Base-by-base conservation (phyloP, 2,329 filamentous ascomycete species). In the Macrophomina pseudophaseolina region DNA sequence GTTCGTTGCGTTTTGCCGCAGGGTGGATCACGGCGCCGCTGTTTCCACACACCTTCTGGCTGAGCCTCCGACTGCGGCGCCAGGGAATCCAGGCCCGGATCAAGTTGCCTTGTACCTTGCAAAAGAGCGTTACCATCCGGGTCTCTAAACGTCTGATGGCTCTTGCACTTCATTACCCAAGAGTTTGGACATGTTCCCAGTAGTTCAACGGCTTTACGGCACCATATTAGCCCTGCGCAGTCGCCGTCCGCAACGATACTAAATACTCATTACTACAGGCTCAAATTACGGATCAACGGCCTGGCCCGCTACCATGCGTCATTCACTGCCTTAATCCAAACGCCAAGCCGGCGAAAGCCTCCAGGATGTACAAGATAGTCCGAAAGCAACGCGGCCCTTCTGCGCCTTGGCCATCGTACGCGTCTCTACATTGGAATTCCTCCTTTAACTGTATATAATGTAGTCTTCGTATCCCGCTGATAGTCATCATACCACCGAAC, bases 361-460 rank as follows among this genome's bases (percentile, higher is more conserved):
- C 16, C 46, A 46, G 54, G 54, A 23, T 23, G 40, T 18, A n/a
- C 40, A n/a, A 32, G 28, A 46, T 33, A 46, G 40, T 11, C 46
- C 12, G 38, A 44, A 38, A 42, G 54, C 54, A 59, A 33, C 58
- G 58, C 58, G 58, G 58, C 58, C 58, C 12, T 35, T 35, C 58
- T 49, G 32, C 58, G 44, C 58, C 58, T 23, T 48, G 58, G n/a
- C 56, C 23, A 38, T 32, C 23, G 54, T 58, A 59, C 56, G 38
- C 56, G 54, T 58, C 54, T 42, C 33, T 30, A 28, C 16, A 58
- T 18, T 23, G 53, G 9, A 6, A 4, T 5, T 40, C 49, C 58
- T 62, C 42, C 58, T 38, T 62, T 62, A 38, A 18, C n/a, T n/a
- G 28, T 62, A 49, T 62, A 62, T 62, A 62, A 35, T 14, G 4